These are phyloP conservation scores for Imleria badia DNA, from an alignment of 768 basidiomycete species.

Conservation along the genomic window DNA sequence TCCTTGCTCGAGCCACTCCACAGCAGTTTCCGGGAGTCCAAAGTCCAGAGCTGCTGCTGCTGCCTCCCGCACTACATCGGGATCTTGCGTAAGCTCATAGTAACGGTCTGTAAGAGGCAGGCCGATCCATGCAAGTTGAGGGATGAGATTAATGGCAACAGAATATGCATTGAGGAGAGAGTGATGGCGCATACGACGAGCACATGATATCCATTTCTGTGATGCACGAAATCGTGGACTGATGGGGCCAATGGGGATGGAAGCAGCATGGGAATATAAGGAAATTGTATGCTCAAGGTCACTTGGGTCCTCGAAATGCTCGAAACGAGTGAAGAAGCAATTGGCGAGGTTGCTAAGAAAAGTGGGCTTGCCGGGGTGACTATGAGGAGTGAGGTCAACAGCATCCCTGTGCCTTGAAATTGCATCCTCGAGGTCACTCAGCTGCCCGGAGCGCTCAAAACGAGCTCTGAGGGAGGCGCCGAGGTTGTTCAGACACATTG, in stretches of 20 bases:
- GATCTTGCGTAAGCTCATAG: background rate
- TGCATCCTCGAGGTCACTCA: too few relatives aligned
- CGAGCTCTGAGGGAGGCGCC: too few relatives aligned
- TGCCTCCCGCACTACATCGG: background rate
- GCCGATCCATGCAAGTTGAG: background rate
- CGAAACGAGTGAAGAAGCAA: background rate
- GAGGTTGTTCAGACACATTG: too few relatives aligned
- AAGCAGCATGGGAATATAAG: background rate
- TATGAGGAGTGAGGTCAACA: background rate
- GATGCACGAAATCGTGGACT: background rate
- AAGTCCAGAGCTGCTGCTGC: background rate
- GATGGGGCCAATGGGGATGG: background rate
- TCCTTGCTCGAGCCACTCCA: slow-evolving; percentile 15
- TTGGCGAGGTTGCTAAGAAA: background rate
- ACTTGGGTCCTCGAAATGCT: background rate
- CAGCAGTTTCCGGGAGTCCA: background rate
- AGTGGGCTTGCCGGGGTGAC: background rate
- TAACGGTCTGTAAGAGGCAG: background rate
- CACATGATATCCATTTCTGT: background rate
- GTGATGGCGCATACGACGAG: background rate
- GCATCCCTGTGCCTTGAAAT: background rate
- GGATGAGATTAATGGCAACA: background rate
- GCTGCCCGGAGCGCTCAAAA: too few relatives aligned
- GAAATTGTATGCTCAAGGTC: background rate
- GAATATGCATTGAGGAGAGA: background rate